phyloP scores from a whole-genome alignment of 2,329 filamentous ascomycete species.

The Pseudocercospora eumusae region DNA sequence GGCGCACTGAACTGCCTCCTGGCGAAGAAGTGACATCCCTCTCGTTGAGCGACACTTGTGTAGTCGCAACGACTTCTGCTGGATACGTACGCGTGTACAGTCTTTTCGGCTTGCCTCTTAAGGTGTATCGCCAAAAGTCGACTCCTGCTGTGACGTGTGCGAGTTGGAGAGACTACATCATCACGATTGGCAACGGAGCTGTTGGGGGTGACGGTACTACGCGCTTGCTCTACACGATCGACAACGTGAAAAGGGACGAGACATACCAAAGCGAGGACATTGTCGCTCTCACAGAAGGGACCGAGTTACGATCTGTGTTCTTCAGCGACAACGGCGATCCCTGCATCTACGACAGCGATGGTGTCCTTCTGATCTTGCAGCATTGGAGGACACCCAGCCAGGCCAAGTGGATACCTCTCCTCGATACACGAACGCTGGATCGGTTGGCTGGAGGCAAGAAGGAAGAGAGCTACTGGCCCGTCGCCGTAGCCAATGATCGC shows the following conservation, averaged over 20 bases:
- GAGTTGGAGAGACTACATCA: conserved; percentile 93
- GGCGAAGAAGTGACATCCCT: conserved; percentile 87
- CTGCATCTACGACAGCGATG: conserved; percentile 92
- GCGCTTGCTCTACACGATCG: conserved; percentile 83
- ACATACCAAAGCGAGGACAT: conserved; percentile 94
- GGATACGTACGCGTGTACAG: conserved; percentile 93
- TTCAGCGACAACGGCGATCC: conserved; percentile 94
- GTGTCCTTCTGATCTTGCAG: conserved; percentile 80
- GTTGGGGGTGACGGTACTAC: conserved; percentile 75
- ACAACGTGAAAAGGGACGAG: conserved; percentile 91
- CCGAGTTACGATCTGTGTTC: conserved; percentile 77
- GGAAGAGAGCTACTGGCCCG: conserved; percentile 89
- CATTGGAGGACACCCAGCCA: conserved; percentile 87
- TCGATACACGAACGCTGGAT: conserved; percentile 82
- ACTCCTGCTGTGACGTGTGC: conserved; percentile 88
- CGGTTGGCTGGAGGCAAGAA: conserved; percentile 83
- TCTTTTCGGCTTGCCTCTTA: conserved; percentile 84
- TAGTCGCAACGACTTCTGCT: conserved; percentile 82
- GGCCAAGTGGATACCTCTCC: conserved; percentile 85
- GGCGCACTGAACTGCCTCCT: conserved; percentile 81
- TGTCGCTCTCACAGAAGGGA: conserved; percentile 75
- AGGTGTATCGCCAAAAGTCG: conserved; percentile 89
- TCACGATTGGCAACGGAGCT: conserved; percentile 91
- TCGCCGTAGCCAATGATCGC: conserved; percentile 84
- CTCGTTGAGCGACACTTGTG: conserved; percentile 85